Percentiles rank a stretch among this genome's conserved stretches.
These are phyloP conservation scores for Brassica balearica DNA, from an alignment of 441 rosid genomes.

Conservation along the genomic window DNA sequence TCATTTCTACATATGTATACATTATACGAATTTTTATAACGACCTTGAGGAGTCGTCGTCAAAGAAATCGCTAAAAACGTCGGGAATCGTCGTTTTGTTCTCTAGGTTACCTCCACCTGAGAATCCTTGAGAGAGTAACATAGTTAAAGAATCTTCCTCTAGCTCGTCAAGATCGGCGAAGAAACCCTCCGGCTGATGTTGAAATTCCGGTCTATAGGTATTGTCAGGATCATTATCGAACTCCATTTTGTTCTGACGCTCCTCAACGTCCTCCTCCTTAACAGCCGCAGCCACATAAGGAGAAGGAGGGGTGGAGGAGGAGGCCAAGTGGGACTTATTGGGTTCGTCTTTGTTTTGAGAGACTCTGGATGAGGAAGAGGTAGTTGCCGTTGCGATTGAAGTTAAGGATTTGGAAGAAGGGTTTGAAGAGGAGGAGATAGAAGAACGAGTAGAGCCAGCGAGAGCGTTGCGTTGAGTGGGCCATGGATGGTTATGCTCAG, in stretches of 20 bases:
- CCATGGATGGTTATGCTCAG: constrained; percentile 97
- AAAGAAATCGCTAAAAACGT: constrained; percentile 59
- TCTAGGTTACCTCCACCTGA: constrained; percentile 38
- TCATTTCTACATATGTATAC: background rate
- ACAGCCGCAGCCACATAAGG: background rate
- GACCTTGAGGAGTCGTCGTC: constrained; percentile 44
- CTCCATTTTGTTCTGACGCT: constrained; percentile 25
- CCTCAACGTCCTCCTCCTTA: constrained; percentile 29
- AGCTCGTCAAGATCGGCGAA: constrained; percentile 75
- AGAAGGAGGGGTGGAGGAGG: constrained; percentile 40
- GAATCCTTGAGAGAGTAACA: constrained; percentile 59
- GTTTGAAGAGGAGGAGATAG: constrained; percentile 21
- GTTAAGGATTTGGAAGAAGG: constrained; percentile 19
- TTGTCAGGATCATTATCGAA: background rate
- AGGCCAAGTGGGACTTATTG: constrained; percentile 22
- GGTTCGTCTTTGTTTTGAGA: constrained; percentile 35
- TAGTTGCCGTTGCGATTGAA: constrained; percentile 43
- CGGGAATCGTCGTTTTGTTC: constrained; percentile 44
- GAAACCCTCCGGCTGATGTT: constrained; percentile 60
- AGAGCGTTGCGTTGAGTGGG: constrained; percentile 93
- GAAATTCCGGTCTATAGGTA: constrained; percentile 54
- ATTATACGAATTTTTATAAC: constrained; percentile 27
- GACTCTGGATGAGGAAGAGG: constrained; percentile 14
- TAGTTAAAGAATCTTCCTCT: constrained; percentile 61
- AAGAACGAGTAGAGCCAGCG: constrained; percentile 78